Base-by-base conservation (phyloP, 2,329 filamentous ascomycete species). In the Ascosphaera aggregata region DNA sequence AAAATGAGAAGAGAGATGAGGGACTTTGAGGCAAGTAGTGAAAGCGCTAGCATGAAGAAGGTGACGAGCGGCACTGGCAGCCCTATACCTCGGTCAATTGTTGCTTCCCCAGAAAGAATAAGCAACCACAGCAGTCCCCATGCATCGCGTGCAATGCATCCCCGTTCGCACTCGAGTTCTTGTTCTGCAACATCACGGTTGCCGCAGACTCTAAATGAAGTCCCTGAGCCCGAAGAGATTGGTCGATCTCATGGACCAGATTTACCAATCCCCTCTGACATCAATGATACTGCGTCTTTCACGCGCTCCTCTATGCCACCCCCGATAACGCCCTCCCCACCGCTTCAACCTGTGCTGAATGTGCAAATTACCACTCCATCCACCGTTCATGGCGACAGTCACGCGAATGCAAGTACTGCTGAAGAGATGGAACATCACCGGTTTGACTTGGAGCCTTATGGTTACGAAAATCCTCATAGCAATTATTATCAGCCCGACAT, bases 1-100 rank as follows among this genome's bases (percentile, higher is more conserved):
- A 60, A 56, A 43, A 55, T 64, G 49, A 59, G 61, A 43, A 47
- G 51, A 39, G 59, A 63, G 42, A 60, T 61, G 44, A 59, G 59
- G 40, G 22, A 27, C 22, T 11, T 5, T 27, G 22, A 5, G 22
- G 5, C 22, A 27, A 27, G 22, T 27, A 27, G 22, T 11, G 22
- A 11, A 27, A 27, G 22, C 22, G 22, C 11, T 27, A 27, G 22
- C 22, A 11, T 11, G 7, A 27, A 27, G 11, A 27, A 27, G 11
- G 11, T 5, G 5, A 27, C 22, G 7, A 27, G 22, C 22, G 22
- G 5, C 7, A 27, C 11, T 27, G 22, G 22, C 22, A 27, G 22
- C 22, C 22, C 22, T 27, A 11, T 27, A 5, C 11, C 22, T 7
- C 7, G 22, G 22, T 11, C 22, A 27, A 27, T 27, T 27, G 22